Evolutionary conservation across 1,284 basidiomycete species (phyloP).

Genomic region (Puccinia triticina): DNA sequence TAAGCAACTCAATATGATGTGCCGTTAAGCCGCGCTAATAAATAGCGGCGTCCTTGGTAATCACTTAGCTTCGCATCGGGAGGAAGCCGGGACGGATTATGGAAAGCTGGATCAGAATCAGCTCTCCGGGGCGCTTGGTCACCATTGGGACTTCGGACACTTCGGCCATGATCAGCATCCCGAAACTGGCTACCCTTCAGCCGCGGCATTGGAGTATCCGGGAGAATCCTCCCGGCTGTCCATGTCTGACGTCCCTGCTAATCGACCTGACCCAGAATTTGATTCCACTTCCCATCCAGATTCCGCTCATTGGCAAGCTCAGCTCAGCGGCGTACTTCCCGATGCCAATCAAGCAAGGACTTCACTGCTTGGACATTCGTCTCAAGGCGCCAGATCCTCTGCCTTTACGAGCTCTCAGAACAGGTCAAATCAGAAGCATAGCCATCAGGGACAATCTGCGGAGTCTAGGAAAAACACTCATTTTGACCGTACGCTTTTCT

Average conservation of each 20-base stretch:
- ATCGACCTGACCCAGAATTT: neutral
- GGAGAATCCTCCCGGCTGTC: neutral
- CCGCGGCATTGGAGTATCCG: neutral
- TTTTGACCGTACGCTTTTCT: neutral
- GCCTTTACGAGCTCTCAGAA: neutral
- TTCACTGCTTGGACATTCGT: neutral
- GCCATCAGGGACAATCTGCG: neutral
- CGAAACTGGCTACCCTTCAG: neutral
- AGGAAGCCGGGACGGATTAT: neutral
- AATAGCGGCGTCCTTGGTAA: no score
- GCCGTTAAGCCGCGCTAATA: neutral
- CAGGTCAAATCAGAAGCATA: neutral
- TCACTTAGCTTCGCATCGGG: neutral
- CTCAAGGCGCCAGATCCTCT: neutral
- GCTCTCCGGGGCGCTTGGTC: neutral
- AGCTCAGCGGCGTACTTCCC: neutral
- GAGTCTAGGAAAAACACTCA: neutral
- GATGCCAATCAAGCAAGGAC: neutral
- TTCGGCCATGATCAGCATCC: neutral
- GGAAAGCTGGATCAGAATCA: neutral
- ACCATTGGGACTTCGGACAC: neutral
- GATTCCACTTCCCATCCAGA: neutral
- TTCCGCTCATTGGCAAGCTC: neutral
- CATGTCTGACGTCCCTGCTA: slow-evolving; percentile 4
- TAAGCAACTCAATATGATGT: neutral